Conservation (phyloP, 768 basidiomycete species). For the Dioszegia hungarica region DNA sequence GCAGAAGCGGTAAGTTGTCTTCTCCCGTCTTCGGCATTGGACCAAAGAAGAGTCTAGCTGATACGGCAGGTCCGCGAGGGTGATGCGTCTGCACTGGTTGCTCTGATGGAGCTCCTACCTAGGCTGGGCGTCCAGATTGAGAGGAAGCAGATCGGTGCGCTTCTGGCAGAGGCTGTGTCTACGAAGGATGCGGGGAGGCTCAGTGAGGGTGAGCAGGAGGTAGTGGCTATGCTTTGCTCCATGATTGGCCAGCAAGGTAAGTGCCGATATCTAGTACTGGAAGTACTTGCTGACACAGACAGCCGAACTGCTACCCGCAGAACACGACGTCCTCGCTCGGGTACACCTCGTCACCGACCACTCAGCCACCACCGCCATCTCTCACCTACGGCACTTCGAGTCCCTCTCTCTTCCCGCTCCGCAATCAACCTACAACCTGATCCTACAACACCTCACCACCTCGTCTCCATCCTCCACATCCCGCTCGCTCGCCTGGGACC, state of each 20-base stretch:
- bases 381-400: constrained; percentile 70
- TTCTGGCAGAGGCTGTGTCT: constrained; percentile 55
- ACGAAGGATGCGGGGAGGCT: not conserved
- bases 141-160: constrained; percentile 52
- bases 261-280: not conserved
- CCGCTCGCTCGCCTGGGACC: constrained; percentile 78
- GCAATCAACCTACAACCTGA: constrained; percentile 66
- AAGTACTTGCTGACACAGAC: not conserved
- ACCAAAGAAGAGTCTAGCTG: not conserved
- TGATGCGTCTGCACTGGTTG: not conserved
- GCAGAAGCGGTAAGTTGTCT: constrained; percentile 53
- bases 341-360: constrained; percentile 51
- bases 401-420: constrained; percentile 60
- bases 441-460: constrained; percentile 53
- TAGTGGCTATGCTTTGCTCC: not conserved
- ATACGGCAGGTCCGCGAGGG: not conserved
- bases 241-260: constrained; percentile 12
- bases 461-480: constrained; percentile 52
- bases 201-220: not conserved
- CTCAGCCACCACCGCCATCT: constrained; percentile 63
- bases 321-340: constrained; percentile 54
- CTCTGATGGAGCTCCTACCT: constrained; percentile 51
- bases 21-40: no score
- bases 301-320: not conserved
- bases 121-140: constrained; percentile 46